These are phyloP conservation scores for Roridomyces roridus DNA, from an alignment of 768 basidiomycete genomes.

Conservation along the genomic window DNA sequence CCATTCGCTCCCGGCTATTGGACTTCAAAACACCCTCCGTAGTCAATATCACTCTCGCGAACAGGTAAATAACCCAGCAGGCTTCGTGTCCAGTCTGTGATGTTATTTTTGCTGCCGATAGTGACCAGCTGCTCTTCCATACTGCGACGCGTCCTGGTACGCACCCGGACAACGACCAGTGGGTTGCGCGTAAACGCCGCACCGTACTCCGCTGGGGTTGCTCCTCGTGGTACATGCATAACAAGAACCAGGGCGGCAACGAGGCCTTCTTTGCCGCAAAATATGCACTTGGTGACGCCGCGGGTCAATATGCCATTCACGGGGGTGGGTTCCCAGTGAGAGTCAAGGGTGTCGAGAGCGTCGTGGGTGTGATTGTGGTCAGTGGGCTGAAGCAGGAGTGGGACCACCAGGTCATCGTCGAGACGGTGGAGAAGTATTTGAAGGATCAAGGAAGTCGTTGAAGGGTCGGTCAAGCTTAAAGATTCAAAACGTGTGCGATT, in stretches of 20 bases:
- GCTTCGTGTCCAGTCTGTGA: too few relatives aligned
- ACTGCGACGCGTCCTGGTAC: slow-evolving; percentile 34
- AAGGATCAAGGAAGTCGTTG: too few relatives aligned
- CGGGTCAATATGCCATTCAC: slow-evolving; percentile 35
- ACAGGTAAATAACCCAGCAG: slow-evolving; percentile 14
- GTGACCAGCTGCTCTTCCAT: slow-evolving; percentile 37
- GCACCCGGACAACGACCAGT: slow-evolving; percentile 35
- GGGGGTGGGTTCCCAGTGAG: slow-evolving; percentile 41
- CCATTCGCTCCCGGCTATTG: slow-evolving; percentile 30
- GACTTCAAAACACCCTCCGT: slow-evolving; percentile 30
- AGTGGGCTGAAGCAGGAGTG: slow-evolving; percentile 36
- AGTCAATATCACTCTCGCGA: slow-evolving; percentile 36
- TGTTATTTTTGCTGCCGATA: too few relatives aligned
- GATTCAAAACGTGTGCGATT: too few relatives aligned
- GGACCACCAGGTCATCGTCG: slow-evolving; percentile 38
- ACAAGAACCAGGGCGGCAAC: slow-evolving; percentile 13
- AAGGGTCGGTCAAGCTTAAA: not conserved
- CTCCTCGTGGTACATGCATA: slow-evolving; percentile 32
- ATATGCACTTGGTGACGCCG: slow-evolving; percentile 31
- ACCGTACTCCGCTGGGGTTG: slow-evolving; percentile 37
- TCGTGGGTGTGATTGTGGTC: slow-evolving; percentile 42
- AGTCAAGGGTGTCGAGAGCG: slow-evolving; percentile 38
- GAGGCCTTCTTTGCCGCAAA: slow-evolving; percentile 18
- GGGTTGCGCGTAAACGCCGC: slow-evolving; percentile 40
- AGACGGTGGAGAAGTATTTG: slow-evolving; percentile 34